A percentile compares a stretch with the other conserved stretches of the same genome.
Evolutionary conservation across 106 monocot species (phyloP).

Genomic region (Dendrobium chrysotoxum): DNA sequence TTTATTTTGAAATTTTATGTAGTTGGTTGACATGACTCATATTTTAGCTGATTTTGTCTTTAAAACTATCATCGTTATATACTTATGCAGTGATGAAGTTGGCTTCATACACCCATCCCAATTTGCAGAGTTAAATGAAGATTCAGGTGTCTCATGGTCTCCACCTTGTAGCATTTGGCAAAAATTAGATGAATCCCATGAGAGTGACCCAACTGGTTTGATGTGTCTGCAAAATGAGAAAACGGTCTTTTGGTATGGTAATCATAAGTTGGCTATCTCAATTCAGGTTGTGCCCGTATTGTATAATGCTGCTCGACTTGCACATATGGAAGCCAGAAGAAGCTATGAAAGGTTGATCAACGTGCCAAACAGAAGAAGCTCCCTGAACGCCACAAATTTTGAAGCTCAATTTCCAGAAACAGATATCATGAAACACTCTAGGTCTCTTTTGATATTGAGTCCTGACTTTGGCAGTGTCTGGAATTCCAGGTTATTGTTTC

Average conservation of each 20-base stretch:
- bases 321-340: constrained; percentile 28
- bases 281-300: constrained; percentile 29
- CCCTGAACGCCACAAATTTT: constrained; percentile 4
- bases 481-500: constrained; percentile 58
- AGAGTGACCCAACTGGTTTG: not conserved
- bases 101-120: constrained; percentile 75
- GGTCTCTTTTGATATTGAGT: constrained; percentile 46
- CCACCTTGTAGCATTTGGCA: not conserved
- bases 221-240: constrained; percentile 18
- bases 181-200: not conserved
- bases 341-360: constrained; percentile 25
- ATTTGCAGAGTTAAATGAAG: constrained; percentile 36
- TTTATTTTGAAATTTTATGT: not conserved
- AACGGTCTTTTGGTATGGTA: constrained; percentile 44
- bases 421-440: constrained; percentile 53
- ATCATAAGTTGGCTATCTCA: constrained; percentile 80
- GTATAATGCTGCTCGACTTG: constrained; percentile 32
- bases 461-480: constrained; percentile 55
- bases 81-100: constrained; percentile 55
- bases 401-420: constrained; percentile 16
- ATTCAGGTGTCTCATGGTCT: constrained; percentile 2
- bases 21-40: not conserved
- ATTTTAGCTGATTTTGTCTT: constrained; percentile 1
- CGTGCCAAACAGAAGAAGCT: not conserved
- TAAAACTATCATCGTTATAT: constrained; percentile 2